phyloP scores from a whole-genome alignment of 805 yeast genomes.

The Metschnikowia continentalis region DNA sequence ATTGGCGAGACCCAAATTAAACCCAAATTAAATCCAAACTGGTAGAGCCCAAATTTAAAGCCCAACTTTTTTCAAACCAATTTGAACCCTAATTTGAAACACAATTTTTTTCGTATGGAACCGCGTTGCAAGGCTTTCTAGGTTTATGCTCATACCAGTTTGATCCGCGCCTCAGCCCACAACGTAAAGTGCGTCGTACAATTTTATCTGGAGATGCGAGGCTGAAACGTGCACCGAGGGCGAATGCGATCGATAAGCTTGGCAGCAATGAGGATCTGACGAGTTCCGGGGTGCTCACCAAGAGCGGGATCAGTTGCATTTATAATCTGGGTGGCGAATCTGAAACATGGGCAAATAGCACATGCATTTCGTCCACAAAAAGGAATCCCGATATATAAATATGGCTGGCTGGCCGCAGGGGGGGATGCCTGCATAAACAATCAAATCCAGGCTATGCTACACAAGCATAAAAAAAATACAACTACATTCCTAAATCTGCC shows the following conservation, averaged over 20 bases:
- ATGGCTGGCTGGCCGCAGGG: constrained; percentile 2
- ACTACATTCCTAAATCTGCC: neutral
- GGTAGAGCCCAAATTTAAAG: too few species aligned
- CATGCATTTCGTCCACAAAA: neutral
- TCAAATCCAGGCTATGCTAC: constrained; percentile 1
- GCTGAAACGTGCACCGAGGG: neutral
- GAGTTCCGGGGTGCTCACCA: neutral
- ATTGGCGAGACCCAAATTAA: too few species aligned
- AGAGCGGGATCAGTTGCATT: neutral
- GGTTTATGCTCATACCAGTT: neutral
- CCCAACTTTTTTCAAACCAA: too few species aligned
- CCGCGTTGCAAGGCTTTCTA: neutral
- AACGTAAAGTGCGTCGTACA: neutral
- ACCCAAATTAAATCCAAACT: too few species aligned
- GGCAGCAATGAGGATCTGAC: neutral
- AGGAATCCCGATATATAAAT: neutral
- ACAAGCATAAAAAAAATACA: neutral
- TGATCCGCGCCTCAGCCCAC: neutral
- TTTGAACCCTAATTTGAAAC: too few species aligned
- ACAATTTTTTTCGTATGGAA: too few species aligned
- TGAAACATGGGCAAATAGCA: neutral
- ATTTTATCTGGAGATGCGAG: neutral
- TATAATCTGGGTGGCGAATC: neutral
- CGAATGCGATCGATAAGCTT: neutral
- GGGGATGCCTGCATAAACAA: neutral